phyloP scores from a whole-genome alignment of 208 protist species.

The Crithidia bombi region DNA sequence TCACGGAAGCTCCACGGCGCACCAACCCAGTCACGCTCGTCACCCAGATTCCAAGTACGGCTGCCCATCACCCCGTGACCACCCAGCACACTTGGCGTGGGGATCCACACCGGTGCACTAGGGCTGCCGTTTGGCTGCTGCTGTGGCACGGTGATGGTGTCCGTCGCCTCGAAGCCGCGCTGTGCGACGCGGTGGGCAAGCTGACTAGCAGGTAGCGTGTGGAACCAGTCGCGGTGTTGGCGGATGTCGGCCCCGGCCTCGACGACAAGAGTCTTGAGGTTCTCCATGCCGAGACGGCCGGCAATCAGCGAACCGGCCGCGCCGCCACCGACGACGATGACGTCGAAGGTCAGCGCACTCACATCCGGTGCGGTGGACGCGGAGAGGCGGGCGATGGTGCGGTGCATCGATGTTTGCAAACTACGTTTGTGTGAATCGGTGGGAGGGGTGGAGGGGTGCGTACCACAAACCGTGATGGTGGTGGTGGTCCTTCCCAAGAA shows the following conservation, averaged over 20 bases:
- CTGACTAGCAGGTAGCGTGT: slow-evolving; percentile 53
- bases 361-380: slow-evolving; percentile 28
- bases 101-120: slow-evolving; percentile 60
- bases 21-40: slow-evolving; percentile 66
- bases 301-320: slow-evolving; percentile 74
- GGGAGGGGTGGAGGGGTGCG: background rate
- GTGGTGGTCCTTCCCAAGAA: too few species aligned
- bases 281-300: slow-evolving; percentile 73
- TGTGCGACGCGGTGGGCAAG: slow-evolving; percentile 65
- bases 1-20: slow-evolving; percentile 73
- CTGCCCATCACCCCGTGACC: slow-evolving; percentile 83
- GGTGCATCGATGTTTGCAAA: too few species aligned
- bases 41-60: slow-evolving; percentile 75
- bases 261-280: slow-evolving; percentile 63
- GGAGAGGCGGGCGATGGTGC: slow-evolving; percentile 17
- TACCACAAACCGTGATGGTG: background rate
- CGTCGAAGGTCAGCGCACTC: slow-evolving; percentile 51
- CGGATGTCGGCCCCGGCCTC: slow-evolving; percentile 78
- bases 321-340: slow-evolving; percentile 72
- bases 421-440: background rate
- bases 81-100: slow-evolving; percentile 75
- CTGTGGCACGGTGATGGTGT: slow-evolving; percentile 56
- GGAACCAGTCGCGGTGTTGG: slow-evolving; percentile 60
- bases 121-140: slow-evolving; percentile 30
- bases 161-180: slow-evolving; percentile 62